Conservation (phyloP, 768 basidiomycete genomes). For the Lentinula guzmanii region DNA sequence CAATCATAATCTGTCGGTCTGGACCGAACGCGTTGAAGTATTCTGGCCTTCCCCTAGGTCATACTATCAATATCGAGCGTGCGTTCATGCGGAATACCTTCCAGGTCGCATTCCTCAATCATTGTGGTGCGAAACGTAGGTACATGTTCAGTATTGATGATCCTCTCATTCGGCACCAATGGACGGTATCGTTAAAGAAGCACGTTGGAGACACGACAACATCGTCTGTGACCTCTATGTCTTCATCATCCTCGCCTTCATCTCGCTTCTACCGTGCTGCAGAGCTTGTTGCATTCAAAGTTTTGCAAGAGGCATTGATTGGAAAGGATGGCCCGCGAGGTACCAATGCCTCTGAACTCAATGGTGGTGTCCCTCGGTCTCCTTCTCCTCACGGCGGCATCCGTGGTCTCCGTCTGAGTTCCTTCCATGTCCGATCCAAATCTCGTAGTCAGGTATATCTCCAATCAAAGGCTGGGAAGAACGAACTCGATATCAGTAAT, state of each 20-base stretch:
- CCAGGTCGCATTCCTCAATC: constrained; percentile 79
- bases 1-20: constrained; percentile 76
- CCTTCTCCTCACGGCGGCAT: constrained; percentile 6
- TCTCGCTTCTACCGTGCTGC: constrained; percentile 58
- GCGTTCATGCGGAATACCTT: constrained; percentile 97
- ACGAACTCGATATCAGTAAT: constrained; percentile 49
- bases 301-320: constrained; percentile 81
- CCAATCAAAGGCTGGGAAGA: constrained; percentile 54
- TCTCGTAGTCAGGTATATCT: constrained; percentile 68
- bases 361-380: constrained; percentile 10
- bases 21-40: constrained; percentile 84
- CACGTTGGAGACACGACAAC: constrained; percentile 51
- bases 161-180: constrained; percentile 66
- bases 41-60: constrained; percentile 73
- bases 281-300: constrained; percentile 71
- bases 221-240: constrained; percentile 21
- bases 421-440: constrained; percentile 53
- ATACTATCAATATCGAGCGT: constrained; percentile 74
- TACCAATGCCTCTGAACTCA: constrained; percentile 12
- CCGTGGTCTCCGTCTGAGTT: constrained; percentile 17
- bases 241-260: constrained; percentile 29
- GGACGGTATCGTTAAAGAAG: constrained; percentile 62
- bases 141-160: constrained; percentile 96
- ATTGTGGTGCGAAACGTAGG: constrained; percentile 61
- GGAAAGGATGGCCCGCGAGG: constrained; percentile 31